Conservation (phyloP, 805 yeast genomes). For the Komagataella pseudopastoris region DNA sequence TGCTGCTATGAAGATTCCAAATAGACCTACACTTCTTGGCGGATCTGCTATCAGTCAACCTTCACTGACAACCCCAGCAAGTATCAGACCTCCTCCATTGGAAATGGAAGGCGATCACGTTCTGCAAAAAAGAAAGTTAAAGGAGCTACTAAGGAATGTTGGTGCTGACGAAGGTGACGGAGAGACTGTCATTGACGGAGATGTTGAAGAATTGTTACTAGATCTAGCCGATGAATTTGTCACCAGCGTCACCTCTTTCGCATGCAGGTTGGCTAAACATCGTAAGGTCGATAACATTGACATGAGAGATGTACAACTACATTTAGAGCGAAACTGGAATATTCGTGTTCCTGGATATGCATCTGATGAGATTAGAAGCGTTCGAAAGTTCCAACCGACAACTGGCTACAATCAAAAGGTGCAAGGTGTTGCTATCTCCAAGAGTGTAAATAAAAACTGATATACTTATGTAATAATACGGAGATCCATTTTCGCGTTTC, state of each 20-base stretch:
- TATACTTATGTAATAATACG: background rate
- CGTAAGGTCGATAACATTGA: slow-evolving; percentile 81
- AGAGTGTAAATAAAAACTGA: slow-evolving; percentile 39
- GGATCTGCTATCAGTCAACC: slow-evolving; percentile 69
- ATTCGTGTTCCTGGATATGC: slow-evolving; percentile 89
- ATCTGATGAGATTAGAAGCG: slow-evolving; percentile 76
- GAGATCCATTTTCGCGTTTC: background rate
- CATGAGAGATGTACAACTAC: slow-evolving; percentile 81
- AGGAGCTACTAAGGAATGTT: slow-evolving; percentile 73
- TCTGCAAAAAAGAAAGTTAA: slow-evolving; percentile 75
- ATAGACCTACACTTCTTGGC: slow-evolving; percentile 73
- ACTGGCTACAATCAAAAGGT: slow-evolving; percentile 50
- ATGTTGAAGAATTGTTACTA: slow-evolving; percentile 79
- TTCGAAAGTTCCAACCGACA: slow-evolving; percentile 61
- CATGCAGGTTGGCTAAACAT: slow-evolving; percentile 91
- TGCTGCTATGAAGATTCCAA: slow-evolving; percentile 41
- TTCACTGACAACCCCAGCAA: slow-evolving; percentile 63
- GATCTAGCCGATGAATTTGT: slow-evolving; percentile 96
- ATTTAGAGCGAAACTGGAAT: slow-evolving; percentile 89
- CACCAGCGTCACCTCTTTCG: slow-evolving; percentile 79
- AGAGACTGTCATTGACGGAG: slow-evolving; percentile 85
- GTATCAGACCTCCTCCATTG: slow-evolving; percentile 64
- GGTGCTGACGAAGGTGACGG: slow-evolving; percentile 87
- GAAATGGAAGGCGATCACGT: slow-evolving; percentile 77
- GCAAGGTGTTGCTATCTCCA: slow-evolving; percentile 53